phyloP scores from a whole-genome alignment of 1,284 basidiomycete species.

The Lignosus rhinocerotis region DNA sequence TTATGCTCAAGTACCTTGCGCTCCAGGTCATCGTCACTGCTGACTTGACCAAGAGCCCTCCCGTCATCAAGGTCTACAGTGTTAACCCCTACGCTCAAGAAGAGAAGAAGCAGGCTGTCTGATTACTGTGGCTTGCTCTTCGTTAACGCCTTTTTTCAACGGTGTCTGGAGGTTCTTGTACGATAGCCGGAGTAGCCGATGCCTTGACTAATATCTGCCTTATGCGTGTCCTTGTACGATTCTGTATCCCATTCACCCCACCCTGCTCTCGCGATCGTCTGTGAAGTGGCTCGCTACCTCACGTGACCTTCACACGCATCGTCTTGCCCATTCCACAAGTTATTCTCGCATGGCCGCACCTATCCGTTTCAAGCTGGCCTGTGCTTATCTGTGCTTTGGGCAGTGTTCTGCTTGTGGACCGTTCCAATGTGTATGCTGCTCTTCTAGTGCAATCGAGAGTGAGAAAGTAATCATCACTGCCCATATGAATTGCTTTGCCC shows the following conservation, averaged over 20 bases:
- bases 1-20: too few species aligned
- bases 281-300: background rate
- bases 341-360: background rate
- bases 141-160: constrained; percentile 5
- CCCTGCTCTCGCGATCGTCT: constrained; percentile 1
- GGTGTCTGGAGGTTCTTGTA: constrained; percentile 19
- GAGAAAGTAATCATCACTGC: background rate
- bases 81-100: constrained; percentile 78
- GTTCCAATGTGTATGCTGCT: constrained; percentile 21
- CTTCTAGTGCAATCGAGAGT: background rate
- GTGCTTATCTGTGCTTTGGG: constrained; percentile 15
- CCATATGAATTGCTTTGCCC: background rate
- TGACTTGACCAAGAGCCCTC: constrained; percentile 91
- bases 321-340: background rate
- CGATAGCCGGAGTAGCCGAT: constrained; percentile 22
- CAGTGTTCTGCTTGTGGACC: constrained; percentile 20
- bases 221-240: constrained; percentile 3
- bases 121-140: constrained; percentile 5
- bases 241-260: constrained; percentile 1
- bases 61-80: constrained; percentile 91
- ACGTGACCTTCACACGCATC: background rate
- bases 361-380: background rate
- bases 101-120: constrained; percentile 38
- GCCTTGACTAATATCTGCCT: background rate
- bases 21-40: constrained; percentile 87